phyloP scores from a whole-genome alignment of 2,329 filamentous ascomycete species.

The Penicillium italicum region DNA sequence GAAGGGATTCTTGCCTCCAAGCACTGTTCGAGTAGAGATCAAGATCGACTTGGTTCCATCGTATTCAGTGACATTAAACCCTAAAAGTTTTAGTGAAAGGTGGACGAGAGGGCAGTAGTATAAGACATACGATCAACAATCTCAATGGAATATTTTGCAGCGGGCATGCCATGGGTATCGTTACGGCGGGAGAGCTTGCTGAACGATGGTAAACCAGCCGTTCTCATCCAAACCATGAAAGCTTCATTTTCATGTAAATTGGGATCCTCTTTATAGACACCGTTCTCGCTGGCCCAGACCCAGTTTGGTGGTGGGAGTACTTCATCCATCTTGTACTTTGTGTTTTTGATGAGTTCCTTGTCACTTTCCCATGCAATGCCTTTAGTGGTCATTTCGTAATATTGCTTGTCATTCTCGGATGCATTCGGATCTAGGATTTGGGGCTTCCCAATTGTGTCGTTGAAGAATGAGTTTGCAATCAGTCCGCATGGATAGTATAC shows the following conservation, averaged over 20 bases:
- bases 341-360: constrained; percentile 69
- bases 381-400: constrained; percentile 71
- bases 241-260: constrained; percentile 71
- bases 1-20: constrained; percentile 94
- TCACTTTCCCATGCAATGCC: constrained; percentile 88
- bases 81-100: constrained; percentile 46
- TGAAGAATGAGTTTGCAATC: constrained; percentile 96
- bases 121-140: constrained; percentile 71
- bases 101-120: neutral
- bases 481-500: constrained; percentile 92
- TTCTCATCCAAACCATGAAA: constrained; percentile 99
- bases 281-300: constrained; percentile 71
- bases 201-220: constrained; percentile 87
- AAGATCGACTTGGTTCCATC: constrained; percentile 86
- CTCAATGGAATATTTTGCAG: constrained; percentile 71
- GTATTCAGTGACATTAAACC: constrained; percentile 74
- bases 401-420: constrained; percentile 44
- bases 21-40: constrained; percentile 83
- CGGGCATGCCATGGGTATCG: constrained; percentile 62
- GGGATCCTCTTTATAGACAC: constrained; percentile 69
- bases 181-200: constrained; percentile 90
- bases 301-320: constrained; percentile 87
- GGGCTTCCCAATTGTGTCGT: constrained; percentile 77
- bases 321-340: constrained; percentile 61
- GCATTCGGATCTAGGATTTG: constrained; percentile 37